Conservation (phyloP, 345 rosid genomes). For the Eutrema heterophyllum region DNA sequence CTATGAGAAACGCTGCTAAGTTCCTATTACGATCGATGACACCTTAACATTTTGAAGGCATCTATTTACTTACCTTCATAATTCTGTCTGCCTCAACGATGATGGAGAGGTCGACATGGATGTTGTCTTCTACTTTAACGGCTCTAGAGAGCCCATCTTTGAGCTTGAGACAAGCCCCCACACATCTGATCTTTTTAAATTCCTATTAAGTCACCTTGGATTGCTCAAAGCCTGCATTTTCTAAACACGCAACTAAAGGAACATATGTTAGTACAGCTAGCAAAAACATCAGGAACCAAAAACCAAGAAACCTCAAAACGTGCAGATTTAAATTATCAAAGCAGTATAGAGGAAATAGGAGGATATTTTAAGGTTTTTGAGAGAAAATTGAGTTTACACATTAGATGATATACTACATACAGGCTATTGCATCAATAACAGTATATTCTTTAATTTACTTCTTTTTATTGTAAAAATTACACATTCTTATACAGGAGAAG, state of each 20-base stretch:
- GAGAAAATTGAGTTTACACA: constrained; percentile 3
- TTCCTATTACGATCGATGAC: background rate
- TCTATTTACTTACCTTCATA: background rate
- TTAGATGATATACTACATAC: constrained; percentile 12
- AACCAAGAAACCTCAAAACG: background rate
- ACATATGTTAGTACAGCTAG: background rate
- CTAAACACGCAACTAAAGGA: background rate
- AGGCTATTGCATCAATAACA: constrained; percentile 19
- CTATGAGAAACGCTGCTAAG: background rate
- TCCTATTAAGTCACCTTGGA: background rate
- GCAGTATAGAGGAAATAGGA: background rate
- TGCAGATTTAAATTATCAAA: background rate
- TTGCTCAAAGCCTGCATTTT: background rate
- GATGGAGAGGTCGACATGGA: background rate
- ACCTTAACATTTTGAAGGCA: background rate
- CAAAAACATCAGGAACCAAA: background rate
- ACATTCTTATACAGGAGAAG: constrained; percentile 25
- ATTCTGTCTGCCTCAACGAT: background rate
- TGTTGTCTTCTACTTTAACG: background rate
- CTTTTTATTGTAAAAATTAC: constrained; percentile 23
- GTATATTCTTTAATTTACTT: background rate
- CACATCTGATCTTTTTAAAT: background rate
- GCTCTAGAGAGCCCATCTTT: background rate
- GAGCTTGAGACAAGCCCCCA: background rate
- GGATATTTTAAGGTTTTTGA: background rate